A percentile compares a stretch with the other conserved stretches of the same genome.
phyloP scores from a whole-genome alignment of 148 eudicot genomes.

The Rhododendron kiyosumense region DNA sequence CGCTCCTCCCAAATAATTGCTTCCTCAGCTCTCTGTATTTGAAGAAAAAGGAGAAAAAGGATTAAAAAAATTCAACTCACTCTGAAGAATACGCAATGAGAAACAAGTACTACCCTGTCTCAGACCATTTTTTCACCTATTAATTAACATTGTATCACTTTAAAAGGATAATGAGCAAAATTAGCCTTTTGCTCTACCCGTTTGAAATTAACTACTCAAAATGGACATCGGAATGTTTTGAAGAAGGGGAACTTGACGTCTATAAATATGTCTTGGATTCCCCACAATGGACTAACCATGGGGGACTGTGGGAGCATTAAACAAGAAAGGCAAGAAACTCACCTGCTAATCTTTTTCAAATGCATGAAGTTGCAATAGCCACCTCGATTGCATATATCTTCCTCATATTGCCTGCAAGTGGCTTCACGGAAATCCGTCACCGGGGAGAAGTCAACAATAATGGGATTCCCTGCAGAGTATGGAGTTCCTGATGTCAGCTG shows the following conservation, averaged over 20 bases:
- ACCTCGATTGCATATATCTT: constrained; percentile 86
- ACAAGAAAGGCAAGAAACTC: constrained; percentile 4
- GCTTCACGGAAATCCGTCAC: constrained; percentile 98
- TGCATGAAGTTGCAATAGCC: constrained; percentile 98
- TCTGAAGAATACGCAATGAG: background rate
- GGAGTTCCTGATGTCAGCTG: background rate
- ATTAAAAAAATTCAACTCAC: background rate
- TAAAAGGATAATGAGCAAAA: background rate
- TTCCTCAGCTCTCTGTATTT: constrained; percentile 70
- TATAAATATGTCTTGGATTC: background rate
- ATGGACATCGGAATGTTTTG: background rate
- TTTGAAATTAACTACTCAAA: background rate
- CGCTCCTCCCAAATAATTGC: constrained; percentile 75
- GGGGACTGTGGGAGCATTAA: background rate
- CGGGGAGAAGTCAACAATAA: constrained; percentile 93
- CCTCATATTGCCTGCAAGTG: constrained; percentile 92
- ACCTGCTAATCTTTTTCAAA: constrained; percentile 93
- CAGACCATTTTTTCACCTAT: background rate
- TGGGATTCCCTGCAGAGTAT: constrained; percentile 57
- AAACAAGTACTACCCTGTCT: background rate
- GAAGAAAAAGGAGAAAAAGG: background rate
- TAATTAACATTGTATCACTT: background rate
- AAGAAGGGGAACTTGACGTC: background rate
- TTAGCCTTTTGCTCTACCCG: background rate
- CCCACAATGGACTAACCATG: background rate